Conservation (phyloP, 345 rosid genomes). For the Crucihimalaya himalaica region DNA sequence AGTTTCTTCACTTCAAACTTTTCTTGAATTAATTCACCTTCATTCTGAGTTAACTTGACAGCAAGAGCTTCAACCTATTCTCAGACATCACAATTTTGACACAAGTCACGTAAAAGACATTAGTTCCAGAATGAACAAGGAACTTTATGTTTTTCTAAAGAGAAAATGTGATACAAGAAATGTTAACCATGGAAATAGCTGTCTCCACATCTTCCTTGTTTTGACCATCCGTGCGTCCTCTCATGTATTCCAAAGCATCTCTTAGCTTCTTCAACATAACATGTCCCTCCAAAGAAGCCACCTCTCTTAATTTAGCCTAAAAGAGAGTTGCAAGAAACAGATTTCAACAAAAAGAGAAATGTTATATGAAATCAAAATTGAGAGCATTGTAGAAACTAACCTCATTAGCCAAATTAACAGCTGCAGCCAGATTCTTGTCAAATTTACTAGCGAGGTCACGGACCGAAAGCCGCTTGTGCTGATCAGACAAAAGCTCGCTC, state of each 20-base stretch:
- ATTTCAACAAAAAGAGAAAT: background rate
- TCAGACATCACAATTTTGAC: background rate
- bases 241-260: slow-evolving; percentile 93
- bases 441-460: slow-evolving; percentile 97
- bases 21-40: slow-evolving; percentile 96
- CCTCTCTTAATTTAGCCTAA: slow-evolving; percentile 86
- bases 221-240: slow-evolving; percentile 81
- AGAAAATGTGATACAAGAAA: background rate
- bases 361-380: background rate
- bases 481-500: slow-evolving; percentile 66
- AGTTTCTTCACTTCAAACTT: slow-evolving; percentile 97
- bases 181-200: slow-evolving; percentile 91
- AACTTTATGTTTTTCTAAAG: background rate
- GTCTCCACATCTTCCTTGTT: slow-evolving; percentile 94
- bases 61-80: slow-evolving; percentile 93
- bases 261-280: slow-evolving; percentile 98
- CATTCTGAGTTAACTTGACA: slow-evolving; percentile 95
- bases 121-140: slow-evolving; percentile 9
- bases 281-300: slow-evolving; percentile 96
- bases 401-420: slow-evolving; percentile 85
- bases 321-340: background rate
- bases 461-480: slow-evolving; percentile 94
- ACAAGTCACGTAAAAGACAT: background rate
- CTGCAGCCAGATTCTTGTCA: slow-evolving; percentile 86
- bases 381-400: slow-evolving; percentile 38